A percentile compares a stretch with the other conserved stretches of the same genome.
phyloP scores from a whole-genome alignment of 805 yeast genomes.

The Ogataea saltuana region DNA sequence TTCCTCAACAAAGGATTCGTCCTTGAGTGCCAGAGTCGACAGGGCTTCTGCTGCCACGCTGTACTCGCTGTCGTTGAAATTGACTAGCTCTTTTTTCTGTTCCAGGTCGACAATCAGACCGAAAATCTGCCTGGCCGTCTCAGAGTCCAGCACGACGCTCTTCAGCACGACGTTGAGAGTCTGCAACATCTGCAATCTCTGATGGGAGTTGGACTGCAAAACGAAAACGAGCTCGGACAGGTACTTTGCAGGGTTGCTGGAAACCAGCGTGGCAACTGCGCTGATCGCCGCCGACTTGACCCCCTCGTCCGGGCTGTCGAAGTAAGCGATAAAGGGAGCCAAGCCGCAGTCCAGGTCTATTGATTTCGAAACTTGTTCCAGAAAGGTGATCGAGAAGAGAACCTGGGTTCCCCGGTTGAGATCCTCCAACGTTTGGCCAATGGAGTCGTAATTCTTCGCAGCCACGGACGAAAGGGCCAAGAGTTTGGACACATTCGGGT shows the following conservation, averaged over 20 bases:
- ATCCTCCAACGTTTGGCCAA: conserved; percentile 22
- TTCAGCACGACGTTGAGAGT: conserved; percentile 15
- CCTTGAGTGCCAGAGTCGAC: conserved; percentile 21
- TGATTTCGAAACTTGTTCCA: conserved; percentile 51
- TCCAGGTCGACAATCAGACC: conserved; percentile 11
- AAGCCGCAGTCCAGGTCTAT: conserved; percentile 37
- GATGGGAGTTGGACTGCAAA: conserved; percentile 10
- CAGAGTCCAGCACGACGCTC: conserved; percentile 9
- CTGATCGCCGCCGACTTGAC: conserved; percentile 50
- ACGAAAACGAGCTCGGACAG: conserved; percentile 40
- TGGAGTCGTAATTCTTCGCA: conserved; percentile 35
- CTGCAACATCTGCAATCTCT: conserved; percentile 10
- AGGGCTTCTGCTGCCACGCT: conserved; percentile 29
- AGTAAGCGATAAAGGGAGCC: conserved; percentile 39
- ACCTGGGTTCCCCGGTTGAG: conserved; percentile 24
- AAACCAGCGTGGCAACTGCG: conserved; percentile 51
- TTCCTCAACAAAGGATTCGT: conserved; percentile 17
- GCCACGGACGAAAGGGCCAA: conserved; percentile 38
- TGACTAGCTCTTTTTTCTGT: conserved; percentile 7
- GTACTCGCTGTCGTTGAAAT: conserved; percentile 20
- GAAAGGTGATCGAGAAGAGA: conserved; percentile 39
- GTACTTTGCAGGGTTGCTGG: conserved; percentile 39
- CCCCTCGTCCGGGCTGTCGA: conserved; percentile 33
- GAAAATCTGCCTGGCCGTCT: conserved; percentile 14
- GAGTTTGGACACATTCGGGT: conserved; percentile 29